phyloP scores from a whole-genome alignment of 2,329 filamentous ascomycete genomes.

The Xylariales sp. region DNA sequence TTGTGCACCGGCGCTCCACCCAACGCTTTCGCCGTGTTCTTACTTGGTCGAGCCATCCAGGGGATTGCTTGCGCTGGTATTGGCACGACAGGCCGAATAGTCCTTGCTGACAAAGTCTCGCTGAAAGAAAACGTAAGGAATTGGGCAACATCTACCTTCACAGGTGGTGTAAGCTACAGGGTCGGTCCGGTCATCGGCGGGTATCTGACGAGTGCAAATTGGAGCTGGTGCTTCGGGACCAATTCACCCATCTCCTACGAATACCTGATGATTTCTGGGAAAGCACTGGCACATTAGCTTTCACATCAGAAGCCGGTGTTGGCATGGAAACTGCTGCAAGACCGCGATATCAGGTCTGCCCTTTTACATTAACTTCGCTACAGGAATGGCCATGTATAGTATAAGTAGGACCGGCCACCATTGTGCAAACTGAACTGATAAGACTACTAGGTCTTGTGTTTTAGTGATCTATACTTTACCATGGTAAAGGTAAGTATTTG shows the following conservation, averaged over 20 bases:
- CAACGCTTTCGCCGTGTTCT: constrained; percentile 51
- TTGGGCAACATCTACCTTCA: constrained; percentile 56
- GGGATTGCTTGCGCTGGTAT: constrained; percentile 59
- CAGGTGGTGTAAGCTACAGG: constrained; percentile 55
- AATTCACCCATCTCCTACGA: constrained; percentile 57
- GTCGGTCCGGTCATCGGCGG: constrained; percentile 59
- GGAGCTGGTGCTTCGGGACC: constrained; percentile 65
- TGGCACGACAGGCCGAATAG: constrained; percentile 54
- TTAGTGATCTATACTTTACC: constrained; percentile 64
- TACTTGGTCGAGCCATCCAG: constrained; percentile 60
- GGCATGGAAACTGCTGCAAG: constrained; percentile 52
- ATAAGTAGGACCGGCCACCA: constrained; percentile 21
- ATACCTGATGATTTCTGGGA: constrained; percentile 48
- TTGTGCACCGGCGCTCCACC: constrained; percentile 55
- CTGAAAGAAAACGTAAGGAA: constrained; percentile 58
- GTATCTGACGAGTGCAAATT: constrained; percentile 49
- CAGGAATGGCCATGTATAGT: constrained; percentile 50
- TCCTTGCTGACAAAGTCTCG: constrained; percentile 62
- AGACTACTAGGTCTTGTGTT: constrained; percentile 52
- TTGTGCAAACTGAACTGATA: neutral
- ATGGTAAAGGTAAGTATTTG: constrained; percentile 40
- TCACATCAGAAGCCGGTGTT: constrained; percentile 59
- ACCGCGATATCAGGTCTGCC: constrained; percentile 57
- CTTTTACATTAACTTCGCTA: constrained; percentile 56
- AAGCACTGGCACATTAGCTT: constrained; percentile 40